phyloP scores from a whole-genome alignment of 208 protist species.

The Angomonas ambiguus region DNA sequence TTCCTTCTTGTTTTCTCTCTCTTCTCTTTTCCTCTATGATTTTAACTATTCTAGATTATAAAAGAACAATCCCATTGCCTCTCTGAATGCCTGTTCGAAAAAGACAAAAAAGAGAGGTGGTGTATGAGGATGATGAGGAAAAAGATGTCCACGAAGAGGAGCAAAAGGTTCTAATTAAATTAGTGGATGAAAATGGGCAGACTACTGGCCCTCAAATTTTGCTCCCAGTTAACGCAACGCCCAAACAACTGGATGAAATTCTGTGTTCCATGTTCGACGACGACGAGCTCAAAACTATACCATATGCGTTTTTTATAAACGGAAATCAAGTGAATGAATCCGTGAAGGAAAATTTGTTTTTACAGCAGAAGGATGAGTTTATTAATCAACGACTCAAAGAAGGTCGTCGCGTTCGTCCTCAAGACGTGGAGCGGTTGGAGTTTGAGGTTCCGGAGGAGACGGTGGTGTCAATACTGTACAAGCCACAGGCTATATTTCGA shows the following conservation, averaged over 20 bases:
- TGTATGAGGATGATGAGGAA: conserved; percentile 34
- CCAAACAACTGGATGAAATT: conserved; percentile 86
- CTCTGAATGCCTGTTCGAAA: conserved; percentile 79
- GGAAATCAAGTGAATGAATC: conserved; percentile 89
- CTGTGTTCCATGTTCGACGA: conserved; percentile 71
- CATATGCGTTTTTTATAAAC: conserved; percentile 96
- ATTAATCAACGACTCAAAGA: conserved; percentile 78
- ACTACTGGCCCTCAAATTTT: conserved; percentile 90
- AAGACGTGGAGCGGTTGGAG: conserved; percentile 73
- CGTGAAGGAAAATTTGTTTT: conserved; percentile 83
- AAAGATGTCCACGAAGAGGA: conserved; percentile 28
- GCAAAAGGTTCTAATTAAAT: conserved; percentile 77
- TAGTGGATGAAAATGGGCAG: conserved; percentile 84
- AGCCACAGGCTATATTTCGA: conserved; percentile 96
- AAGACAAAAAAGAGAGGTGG: conserved; percentile 66
- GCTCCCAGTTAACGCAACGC: conserved; percentile 85
- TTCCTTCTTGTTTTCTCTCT: conserved; percentile 3
- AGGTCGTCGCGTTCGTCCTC: conserved; percentile 68
- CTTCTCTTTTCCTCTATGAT: conserved; percentile 5
- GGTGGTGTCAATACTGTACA: conserved; percentile 87
- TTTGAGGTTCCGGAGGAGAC: conserved; percentile 83
- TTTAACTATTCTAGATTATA: background rate
- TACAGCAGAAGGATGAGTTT: conserved; percentile 67
- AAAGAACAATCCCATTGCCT: background rate
- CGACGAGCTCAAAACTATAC: conserved; percentile 66